Percentiles rank a stretch among this genome's conserved stretches.
Evolutionary conservation across 495 filamentous ascomycete genomes (phyloP).

Genomic region (Hyaloscypha variabilis): DNA sequence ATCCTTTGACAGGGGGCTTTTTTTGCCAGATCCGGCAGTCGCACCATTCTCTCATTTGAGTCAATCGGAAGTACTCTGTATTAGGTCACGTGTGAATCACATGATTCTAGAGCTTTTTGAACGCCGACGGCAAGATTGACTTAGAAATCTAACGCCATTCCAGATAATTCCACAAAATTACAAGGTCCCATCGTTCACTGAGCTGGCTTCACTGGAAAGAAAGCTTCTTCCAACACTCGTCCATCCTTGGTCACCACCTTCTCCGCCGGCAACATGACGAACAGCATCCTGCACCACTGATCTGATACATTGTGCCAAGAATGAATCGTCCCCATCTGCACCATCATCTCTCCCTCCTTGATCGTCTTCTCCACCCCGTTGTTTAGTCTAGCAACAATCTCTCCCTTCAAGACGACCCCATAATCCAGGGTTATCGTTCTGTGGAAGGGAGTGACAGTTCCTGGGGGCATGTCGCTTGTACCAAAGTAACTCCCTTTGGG

Average conservation of each 20-base stretch:
- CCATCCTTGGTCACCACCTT: conserved; percentile 33
- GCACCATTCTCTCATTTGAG: too few species aligned
- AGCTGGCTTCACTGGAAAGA: conserved; percentile 1
- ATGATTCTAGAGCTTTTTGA: too few species aligned
- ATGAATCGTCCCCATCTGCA: conserved; percentile 38
- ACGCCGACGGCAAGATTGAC: too few species aligned
- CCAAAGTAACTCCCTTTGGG: conserved; percentile 31
- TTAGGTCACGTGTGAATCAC: too few species aligned
- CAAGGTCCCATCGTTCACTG: not conserved
- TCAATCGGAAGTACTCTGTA: too few species aligned
- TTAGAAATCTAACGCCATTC: too few species aligned
- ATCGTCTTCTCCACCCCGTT: conserved; percentile 36
- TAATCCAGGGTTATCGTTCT: conserved; percentile 40
- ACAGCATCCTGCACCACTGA: conserved; percentile 33
- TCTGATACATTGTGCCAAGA: conserved; percentile 35
- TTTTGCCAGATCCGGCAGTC: too few species aligned
- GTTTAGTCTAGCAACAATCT: conserved; percentile 37
- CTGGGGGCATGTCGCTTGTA: conserved; percentile 32
- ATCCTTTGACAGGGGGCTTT: not conserved
- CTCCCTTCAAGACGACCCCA: conserved; percentile 35
- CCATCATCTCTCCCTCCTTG: conserved; percentile 35
- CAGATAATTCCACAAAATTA: too few species aligned
- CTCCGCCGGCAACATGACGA: conserved; percentile 34
- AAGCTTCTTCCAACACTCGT: conserved; percentile 30
- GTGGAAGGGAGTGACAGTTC: conserved; percentile 33